Base-by-base conservation (phyloP, 2,329 filamentous ascomycete genomes). In the Aspergillus melleus region DNA sequence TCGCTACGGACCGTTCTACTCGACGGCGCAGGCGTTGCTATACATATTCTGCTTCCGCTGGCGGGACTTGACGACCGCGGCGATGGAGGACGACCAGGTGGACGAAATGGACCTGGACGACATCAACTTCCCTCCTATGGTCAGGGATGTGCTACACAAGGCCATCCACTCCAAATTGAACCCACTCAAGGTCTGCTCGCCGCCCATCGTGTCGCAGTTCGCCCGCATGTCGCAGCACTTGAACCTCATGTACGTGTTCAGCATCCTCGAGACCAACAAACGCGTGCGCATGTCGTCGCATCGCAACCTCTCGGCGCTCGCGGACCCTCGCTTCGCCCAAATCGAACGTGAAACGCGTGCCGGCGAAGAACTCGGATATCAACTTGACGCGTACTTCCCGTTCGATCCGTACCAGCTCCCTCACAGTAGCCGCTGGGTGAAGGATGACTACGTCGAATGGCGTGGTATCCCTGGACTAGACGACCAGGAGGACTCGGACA, bases 21-120 rank as follows among this genome's bases (percentile, higher is more conserved):
- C 90, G 19, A 87, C 92, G 52, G 87, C 90, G n/a, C 93, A 97
- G 75, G 92, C 92, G 1, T 82, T 96, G 2, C 84, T 97, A 24
- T 97, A 97, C 79, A 94, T 96, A 60, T 97, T 96, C 77, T 99
- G 95, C 80, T 99, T 99, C 81, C 88, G 95, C 57, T 99, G 95
- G 95, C 89, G 92, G 62, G 94, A 98, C 70, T 82, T 99, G 51
- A 89, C 85, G 1, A 84, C 84, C 3, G 84, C 89, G 14, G 78
- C 84, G 14, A 72, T 74, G 24, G 80, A 83, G 24, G 79, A 81
- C 49, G 77, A 81, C 50, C 77, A 78, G 52, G 75, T 81, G n/a
- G 78, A 84, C 47, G 83, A 86, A 49, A 77, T 83, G 10, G 80
- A 86, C 39, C 61, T 88, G 2, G 87, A 89, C 65, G 90, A 96